Percentiles rank a stretch among this genome's conserved stretches.
phyloP scores from a whole-genome alignment of 805 yeast species.

The Kodamaea fukazawae region DNA sequence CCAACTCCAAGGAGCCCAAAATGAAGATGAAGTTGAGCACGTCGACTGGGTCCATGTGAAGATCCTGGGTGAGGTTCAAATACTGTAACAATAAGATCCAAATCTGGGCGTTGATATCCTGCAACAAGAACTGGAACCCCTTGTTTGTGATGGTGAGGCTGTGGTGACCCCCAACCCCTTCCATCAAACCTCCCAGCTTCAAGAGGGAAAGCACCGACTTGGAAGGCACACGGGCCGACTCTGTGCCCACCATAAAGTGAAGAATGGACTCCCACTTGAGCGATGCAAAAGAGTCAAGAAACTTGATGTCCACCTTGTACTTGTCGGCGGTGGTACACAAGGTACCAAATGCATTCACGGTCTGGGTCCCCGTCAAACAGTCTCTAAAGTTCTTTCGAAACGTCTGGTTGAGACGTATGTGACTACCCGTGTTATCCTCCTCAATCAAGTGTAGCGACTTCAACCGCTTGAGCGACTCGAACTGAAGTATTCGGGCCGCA shows the following conservation, averaged over 20 bases:
- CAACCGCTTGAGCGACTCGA: conserved; percentile 76
- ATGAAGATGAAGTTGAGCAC: conserved; percentile 90
- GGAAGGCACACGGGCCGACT: conserved; percentile 65
- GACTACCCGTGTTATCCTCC: conserved; percentile 50
- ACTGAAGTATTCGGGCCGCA: conserved; percentile 54
- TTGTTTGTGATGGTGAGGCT: conserved; percentile 73
- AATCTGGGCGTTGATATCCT: conserved; percentile 89
- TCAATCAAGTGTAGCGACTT: conserved; percentile 71
- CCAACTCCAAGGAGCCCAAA: conserved; percentile 88
- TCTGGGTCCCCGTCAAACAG: conserved; percentile 78
- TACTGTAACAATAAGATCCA: conserved; percentile 92
- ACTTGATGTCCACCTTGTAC: conserved; percentile 57
- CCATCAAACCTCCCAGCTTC: conserved; percentile 85
- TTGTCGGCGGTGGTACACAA: conserved; percentile 55
- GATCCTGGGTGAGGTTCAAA: conserved; percentile 74
- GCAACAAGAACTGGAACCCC: conserved; percentile 92
- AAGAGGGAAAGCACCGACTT: conserved; percentile 77
- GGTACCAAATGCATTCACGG: conserved; percentile 73
- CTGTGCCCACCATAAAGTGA: conserved; percentile 97
- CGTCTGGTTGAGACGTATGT: conserved; percentile 60
- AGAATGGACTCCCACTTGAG: conserved; percentile 91
- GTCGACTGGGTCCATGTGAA: conserved; percentile 94
- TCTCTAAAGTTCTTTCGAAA: conserved; percentile 74
- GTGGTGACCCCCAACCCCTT: conserved; percentile 44
- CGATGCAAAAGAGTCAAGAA: conserved; percentile 76